Base-by-base conservation (phyloP, 192 early-diverging fungal genomes). In the Chytriomyces confervae region DNA sequence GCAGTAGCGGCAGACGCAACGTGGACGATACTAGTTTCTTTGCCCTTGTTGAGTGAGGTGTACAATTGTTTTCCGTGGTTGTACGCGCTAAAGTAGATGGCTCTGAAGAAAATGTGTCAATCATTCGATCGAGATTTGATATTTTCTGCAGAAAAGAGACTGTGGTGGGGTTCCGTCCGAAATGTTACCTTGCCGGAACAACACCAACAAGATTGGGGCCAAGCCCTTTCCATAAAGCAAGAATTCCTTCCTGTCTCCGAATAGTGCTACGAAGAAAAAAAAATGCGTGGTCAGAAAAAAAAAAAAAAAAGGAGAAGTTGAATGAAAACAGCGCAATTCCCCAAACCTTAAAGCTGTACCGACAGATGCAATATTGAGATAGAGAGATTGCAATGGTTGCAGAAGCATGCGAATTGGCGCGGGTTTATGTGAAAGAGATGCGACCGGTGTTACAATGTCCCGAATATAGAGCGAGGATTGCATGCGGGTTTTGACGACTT, bases 21-120 rank as follows among this genome's bases (percentile, higher is more conserved):
- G 69, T 97, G 94, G 2, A 99, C 91, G 48, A 85, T 16, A 7
- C 95, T 66, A 3, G 91, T 93, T 73, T 99, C 97, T 43, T 82
- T 76, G 18, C 94, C 93, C 62, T 88, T 72, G 64, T 95, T 96
- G 66, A 93, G 43, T 57, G 87, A 50, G 3, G 94, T 89, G 78
- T 93, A 92, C 4, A 89, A 76, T 62, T 88, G 88, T 80, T 98
- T 99, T 23, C 93, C 93, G 66, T 96, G 93, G 23, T 92, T 94
- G 76, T 99, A 99, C 3, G 92, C 88, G 62, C 91, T 93, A 80
- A 99, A 99, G 83, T 97, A 94, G 70, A 97, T 98, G 10, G 95
- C 89, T 78, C 96, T 93, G 72, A 44, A 20, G 27, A 43, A 5
- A 20, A n/a, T 7, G n/a, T 69, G 18, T 18, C 0, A 48, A 16